A percentile compares a stretch with the other conserved stretches of the same genome.
Conservation (phyloP, 805 yeast species). For the Yarrowia hollandica region DNA sequence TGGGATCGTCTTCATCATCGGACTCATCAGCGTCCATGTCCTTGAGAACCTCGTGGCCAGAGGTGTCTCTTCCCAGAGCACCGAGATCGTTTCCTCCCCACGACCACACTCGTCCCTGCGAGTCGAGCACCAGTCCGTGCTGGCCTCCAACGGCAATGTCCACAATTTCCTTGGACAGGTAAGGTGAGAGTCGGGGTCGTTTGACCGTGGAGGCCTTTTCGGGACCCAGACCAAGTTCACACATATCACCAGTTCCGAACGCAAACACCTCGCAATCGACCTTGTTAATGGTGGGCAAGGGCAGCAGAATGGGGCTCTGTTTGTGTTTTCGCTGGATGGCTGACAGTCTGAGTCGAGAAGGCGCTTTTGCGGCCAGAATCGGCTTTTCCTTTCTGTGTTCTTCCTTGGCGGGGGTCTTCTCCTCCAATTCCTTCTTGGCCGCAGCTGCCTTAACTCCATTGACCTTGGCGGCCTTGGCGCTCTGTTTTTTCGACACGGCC, state of each 20-base stretch:
- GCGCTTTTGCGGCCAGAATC: slow-evolving; percentile 2
- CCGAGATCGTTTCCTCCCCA: slow-evolving; percentile 98
- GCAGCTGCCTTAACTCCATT: slow-evolving; percentile 9
- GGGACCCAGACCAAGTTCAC: slow-evolving; percentile 97
- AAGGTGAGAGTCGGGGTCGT: slow-evolving; percentile 78
- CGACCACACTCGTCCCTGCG: slow-evolving; percentile 81
- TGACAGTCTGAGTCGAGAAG: background rate
- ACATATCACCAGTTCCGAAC: slow-evolving; percentile 97
- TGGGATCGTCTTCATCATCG: slow-evolving; percentile 71
- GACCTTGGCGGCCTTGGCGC: slow-evolving; percentile 20
- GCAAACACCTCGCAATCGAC: slow-evolving; percentile 74
- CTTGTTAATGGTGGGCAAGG: slow-evolving; percentile 41
- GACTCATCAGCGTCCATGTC: slow-evolving; percentile 68
- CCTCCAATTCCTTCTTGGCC: background rate
- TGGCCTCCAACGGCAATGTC: slow-evolving; percentile 95
- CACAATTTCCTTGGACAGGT: slow-evolving; percentile 67
- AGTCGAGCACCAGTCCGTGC: slow-evolving; percentile 83
- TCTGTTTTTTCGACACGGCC: slow-evolving; percentile 2
- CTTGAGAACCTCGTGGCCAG: slow-evolving; percentile 61
- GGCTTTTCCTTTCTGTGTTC: slow-evolving; percentile 5
- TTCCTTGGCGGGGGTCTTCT: background rate
- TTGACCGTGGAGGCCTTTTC: slow-evolving; percentile 88
- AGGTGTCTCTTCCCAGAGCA: slow-evolving; percentile 81
- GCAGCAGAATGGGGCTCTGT: slow-evolving; percentile 31
- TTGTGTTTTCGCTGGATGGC: slow-evolving; percentile 17